Conservation (phyloP, 148 eudicot genomes). For the Amaranthus hypochondriacus region DNA sequence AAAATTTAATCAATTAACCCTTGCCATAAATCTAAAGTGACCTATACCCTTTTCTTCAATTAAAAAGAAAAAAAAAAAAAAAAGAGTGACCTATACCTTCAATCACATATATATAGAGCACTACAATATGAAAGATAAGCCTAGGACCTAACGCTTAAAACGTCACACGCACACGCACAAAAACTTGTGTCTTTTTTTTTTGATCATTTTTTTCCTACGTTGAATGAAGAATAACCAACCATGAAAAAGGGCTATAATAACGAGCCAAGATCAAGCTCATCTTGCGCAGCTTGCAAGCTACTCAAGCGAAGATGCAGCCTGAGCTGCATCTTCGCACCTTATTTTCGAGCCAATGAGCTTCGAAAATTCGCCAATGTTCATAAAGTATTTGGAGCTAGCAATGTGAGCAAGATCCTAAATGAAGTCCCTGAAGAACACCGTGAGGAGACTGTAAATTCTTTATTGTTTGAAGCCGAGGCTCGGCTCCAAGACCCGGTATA, state of each 20-base stretch:
- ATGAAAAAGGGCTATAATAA: conserved; percentile 34
- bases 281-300: conserved; percentile 90
- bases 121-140: conserved; percentile 5
- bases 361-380: conserved; percentile 74
- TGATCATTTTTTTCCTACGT: not conserved
- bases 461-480: conserved; percentile 76
- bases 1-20: too few relatives aligned
- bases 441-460: conserved; percentile 63
- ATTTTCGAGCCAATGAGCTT: conserved; percentile 71
- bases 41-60: too few relatives aligned
- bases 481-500: conserved; percentile 75
- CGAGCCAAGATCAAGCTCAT: conserved; percentile 62
- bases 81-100: conserved; percentile 52
- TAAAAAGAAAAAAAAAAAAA: too few relatives aligned
- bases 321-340: conserved; percentile 67
- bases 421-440: conserved; percentile 64
- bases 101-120: conserved; percentile 1
- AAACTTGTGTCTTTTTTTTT: not conserved
- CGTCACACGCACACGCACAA: not conserved
- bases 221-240: not conserved
- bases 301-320: conserved; percentile 64
- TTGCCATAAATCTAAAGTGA: too few relatives aligned
- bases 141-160: not conserved
- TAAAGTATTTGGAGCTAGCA: conserved; percentile 90
- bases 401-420: conserved; percentile 64